Evolutionary conservation across 345 rosid genomes (phyloP), one percentile per base, ranked within the genome.

Genomic region (Murraya paniculata): DNA sequence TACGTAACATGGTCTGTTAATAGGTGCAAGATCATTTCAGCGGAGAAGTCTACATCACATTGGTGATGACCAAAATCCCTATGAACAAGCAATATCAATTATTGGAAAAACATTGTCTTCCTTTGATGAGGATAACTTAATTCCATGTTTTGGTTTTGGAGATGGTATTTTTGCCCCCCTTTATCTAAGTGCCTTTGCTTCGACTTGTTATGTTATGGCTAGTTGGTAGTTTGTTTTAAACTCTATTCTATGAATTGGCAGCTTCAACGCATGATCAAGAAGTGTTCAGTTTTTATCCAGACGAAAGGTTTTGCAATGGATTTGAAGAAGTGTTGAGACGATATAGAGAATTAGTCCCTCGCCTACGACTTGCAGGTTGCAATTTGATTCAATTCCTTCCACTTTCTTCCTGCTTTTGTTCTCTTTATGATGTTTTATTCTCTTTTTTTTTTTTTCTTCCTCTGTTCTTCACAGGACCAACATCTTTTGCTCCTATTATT

Each of bases 91-190:
- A 2, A 96, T 96, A 87, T 85, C 95, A n/a, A 96, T 96, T 62
- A 91, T 96, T 72, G 94, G 98, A 73, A 93, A 86, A 88, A 96
- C 98, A 24, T 85, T 96, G 82, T 88, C 95, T 41, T 85, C 87
- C 73, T 96, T 94, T 61, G 98, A 96, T 39, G 99, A 96, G 65
- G 98, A 96, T 78, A 96, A 96, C 82, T 76, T 88, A 81, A 94
- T 96, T 86, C 99, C 99, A 2, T 96, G 99, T 82, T 96, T 80
- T 53, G 99, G 99, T 66, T 96, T 96, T 77, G 99, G 99, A 82
- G 99, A 96, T 84, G 97, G 98, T 96, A 87, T 30, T 30, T 18
- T 1, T 6, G 0, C 41, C 28, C 55, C 76, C 74, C 33, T 10
- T 13, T 53, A 35, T 58, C 48, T 30, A 31, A 75, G 33, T 30